Conservation (phyloP, 1,284 basidiomycete genomes). For the Farysia itapuensis region DNA sequence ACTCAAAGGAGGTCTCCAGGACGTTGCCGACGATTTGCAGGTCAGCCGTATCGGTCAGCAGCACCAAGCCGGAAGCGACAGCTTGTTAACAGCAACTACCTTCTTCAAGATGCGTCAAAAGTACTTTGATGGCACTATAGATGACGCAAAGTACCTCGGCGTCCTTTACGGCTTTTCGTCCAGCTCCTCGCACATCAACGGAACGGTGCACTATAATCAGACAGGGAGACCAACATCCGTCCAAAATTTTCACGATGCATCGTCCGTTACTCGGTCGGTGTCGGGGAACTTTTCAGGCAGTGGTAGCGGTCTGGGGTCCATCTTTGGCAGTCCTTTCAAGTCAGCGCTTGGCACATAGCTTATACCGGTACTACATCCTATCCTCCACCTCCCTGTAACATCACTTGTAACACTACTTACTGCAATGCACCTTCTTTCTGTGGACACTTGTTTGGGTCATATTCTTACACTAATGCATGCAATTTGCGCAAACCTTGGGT, state of each 20-base stretch:
- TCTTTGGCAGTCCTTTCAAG: conserved; percentile 36
- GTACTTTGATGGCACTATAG: conserved; percentile 84
- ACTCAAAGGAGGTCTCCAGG: conserved; percentile 89
- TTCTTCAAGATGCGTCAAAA: conserved; percentile 94
- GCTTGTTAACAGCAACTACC: conserved; percentile 83
- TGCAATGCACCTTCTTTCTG: neutral
- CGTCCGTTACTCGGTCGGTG: conserved; percentile 28
- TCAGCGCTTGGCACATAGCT: conserved; percentile 11
- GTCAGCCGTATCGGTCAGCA: conserved; percentile 86
- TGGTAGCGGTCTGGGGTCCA: conserved; percentile 20
- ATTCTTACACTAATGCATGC: too few species aligned
- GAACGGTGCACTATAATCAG: conserved; percentile 38
- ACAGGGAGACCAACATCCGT: conserved; percentile 27
- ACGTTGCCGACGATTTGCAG: conserved; percentile 90
- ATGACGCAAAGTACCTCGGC: conserved; percentile 62
- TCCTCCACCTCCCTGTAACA: neutral
- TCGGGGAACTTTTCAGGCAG: conserved; percentile 18
- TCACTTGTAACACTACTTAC: too few species aligned
- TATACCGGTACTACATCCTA: neutral
- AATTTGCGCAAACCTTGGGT: too few species aligned
- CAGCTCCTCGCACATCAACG: conserved; percentile 37
- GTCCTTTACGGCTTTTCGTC: conserved; percentile 56
- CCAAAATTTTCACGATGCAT: conserved; percentile 35
- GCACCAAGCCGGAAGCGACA: conserved; percentile 95
- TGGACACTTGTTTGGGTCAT: too few species aligned